Percentiles rank a stretch among this genome's conserved stretches.
phyloP scores from a whole-genome alignment of 2,329 filamentous ascomycete genomes.

The Monilinia laxa region DNA sequence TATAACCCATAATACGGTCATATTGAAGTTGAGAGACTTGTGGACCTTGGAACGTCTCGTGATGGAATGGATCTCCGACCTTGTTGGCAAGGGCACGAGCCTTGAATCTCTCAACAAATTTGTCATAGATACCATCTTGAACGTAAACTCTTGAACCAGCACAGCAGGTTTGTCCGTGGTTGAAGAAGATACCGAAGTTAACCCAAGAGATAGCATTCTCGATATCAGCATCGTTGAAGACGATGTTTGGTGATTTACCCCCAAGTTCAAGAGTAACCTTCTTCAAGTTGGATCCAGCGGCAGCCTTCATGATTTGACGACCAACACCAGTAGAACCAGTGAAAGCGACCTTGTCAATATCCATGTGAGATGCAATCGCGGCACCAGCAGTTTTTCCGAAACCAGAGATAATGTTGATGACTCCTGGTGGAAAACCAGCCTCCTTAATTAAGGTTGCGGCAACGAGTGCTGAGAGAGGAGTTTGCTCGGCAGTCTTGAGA shows the following conservation, averaged over 20 bases:
- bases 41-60: slow-evolving; percentile 68
- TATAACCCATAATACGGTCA: slow-evolving; percentile 67
- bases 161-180: slow-evolving; percentile 50
- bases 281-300: slow-evolving; percentile 62
- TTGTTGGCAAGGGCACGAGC: slow-evolving; percentile 61
- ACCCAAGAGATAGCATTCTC: slow-evolving; percentile 63
- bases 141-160: slow-evolving; percentile 69
- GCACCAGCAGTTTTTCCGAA: slow-evolving; percentile 68
- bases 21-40: slow-evolving; percentile 69
- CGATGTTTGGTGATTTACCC: slow-evolving; percentile 62
- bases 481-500: slow-evolving; percentile 62
- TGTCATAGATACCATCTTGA: slow-evolving; percentile 68
- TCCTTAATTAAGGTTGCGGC: slow-evolving; percentile 57
- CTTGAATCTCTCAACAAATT: slow-evolving; percentile 66
- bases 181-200: slow-evolving; percentile 50
- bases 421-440: slow-evolving; percentile 64
- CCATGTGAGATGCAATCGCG: slow-evolving; percentile 61
- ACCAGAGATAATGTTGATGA: slow-evolving; percentile 63
- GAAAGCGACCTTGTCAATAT: slow-evolving; percentile 66
- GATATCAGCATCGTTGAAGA: slow-evolving; percentile 61
- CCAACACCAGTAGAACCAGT: slow-evolving; percentile 63
- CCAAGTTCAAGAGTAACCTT: slow-evolving; percentile 64
- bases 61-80: slow-evolving; percentile 66
- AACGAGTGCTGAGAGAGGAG: slow-evolving; percentile 56
- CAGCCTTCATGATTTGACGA: slow-evolving; percentile 63